Evolutionary conservation across 164 flowering plant genomes (phyloP).

Genomic region (Vitis cinerea): DNA sequence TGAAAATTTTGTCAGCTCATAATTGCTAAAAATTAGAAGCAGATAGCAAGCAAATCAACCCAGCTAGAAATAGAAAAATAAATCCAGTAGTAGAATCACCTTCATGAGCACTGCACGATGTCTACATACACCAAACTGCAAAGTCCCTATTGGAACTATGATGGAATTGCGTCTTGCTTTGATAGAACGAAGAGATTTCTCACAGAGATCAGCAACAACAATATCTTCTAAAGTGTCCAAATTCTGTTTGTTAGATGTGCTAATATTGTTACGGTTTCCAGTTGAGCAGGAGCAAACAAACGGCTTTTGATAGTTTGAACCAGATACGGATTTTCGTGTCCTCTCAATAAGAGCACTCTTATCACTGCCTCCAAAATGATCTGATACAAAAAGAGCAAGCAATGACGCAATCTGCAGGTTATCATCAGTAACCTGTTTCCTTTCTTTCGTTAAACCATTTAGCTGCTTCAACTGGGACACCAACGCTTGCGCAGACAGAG

Average conservation of each 20-base stretch:
- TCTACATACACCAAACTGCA: conserved; percentile 90
- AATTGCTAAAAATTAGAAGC: neutral
- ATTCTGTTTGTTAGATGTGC: conserved; percentile 17
- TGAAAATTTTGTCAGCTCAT: conserved; percentile 23
- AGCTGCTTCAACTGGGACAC: conserved; percentile 48
- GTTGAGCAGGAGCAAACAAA: conserved; percentile 88
- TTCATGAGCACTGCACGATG: conserved; percentile 95
- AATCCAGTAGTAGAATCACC: conserved; percentile 38
- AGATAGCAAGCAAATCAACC: neutral
- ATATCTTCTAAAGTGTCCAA: conserved; percentile 40
- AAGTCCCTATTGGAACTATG: conserved; percentile 78
- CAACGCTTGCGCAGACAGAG: conserved; percentile 66
- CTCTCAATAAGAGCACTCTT: conserved; percentile 48
- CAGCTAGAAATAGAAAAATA: neutral
- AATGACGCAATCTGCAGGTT: conserved; percentile 68
- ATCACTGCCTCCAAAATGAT: conserved; percentile 94
- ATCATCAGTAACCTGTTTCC: conserved; percentile 30
- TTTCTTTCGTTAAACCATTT: conserved; percentile 25
- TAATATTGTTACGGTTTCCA: conserved; percentile 42
- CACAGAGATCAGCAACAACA: conserved; percentile 61
- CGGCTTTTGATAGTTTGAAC: conserved; percentile 75
- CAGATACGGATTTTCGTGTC: conserved; percentile 67
- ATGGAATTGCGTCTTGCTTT: conserved; percentile 65
- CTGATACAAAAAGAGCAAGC: conserved; percentile 94
- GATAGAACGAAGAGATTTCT: conserved; percentile 61